Evolutionary conservation across 2,329 filamentous ascomycete species (phyloP).

Genomic region (Salinomyces thailandicus): DNA sequence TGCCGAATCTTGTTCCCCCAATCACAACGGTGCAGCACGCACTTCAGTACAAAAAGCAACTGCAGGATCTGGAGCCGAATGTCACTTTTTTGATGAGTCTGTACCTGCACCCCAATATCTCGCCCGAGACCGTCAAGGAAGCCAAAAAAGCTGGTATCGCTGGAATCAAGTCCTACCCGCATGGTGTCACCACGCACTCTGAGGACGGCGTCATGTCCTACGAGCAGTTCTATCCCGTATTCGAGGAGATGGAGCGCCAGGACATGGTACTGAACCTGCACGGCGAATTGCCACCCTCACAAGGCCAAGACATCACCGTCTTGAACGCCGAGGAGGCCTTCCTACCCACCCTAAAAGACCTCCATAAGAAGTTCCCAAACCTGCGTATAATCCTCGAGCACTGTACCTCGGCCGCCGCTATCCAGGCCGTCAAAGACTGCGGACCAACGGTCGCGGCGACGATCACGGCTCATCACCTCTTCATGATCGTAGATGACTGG

Average conservation of each 20-base stretch:
- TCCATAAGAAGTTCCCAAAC: slow-evolving; percentile 66
- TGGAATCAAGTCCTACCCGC: slow-evolving; percentile 61
- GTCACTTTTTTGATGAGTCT: slow-evolving; percentile 43
- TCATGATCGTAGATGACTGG: slow-evolving; percentile 67
- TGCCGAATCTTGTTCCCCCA: slow-evolving; percentile 43
- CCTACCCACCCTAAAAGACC: slow-evolving; percentile 62
- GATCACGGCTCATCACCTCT: slow-evolving; percentile 80
- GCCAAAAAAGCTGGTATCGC: slow-evolving; percentile 62
- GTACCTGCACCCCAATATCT: slow-evolving; percentile 41
- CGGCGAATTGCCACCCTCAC: slow-evolving; percentile 62
- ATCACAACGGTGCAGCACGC: slow-evolving; percentile 40
- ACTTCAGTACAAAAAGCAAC: slow-evolving; percentile 35
- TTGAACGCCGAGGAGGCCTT: slow-evolving; percentile 67
- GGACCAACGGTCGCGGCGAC: slow-evolving; percentile 68
- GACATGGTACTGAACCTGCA: slow-evolving; percentile 86
- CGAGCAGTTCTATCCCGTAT: slow-evolving; percentile 64
- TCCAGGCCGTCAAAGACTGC: slow-evolving; percentile 66
- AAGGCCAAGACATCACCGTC: slow-evolving; percentile 29
- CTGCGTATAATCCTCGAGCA: slow-evolving; percentile 64
- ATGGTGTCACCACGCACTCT: slow-evolving; percentile 49
- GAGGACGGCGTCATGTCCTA: slow-evolving; percentile 59
- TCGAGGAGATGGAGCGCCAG: slow-evolving; percentile 79
- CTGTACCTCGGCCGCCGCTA: slow-evolving; percentile 72
- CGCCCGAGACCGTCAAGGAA: slow-evolving; percentile 50
- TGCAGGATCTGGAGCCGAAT: slow-evolving; percentile 37